Percentiles rank a stretch among this genome's conserved stretches.
phyloP scores from a whole-genome alignment of 225 moss, liverwort and hornwort genomes.

The Takakia lepidozioides region DNA sequence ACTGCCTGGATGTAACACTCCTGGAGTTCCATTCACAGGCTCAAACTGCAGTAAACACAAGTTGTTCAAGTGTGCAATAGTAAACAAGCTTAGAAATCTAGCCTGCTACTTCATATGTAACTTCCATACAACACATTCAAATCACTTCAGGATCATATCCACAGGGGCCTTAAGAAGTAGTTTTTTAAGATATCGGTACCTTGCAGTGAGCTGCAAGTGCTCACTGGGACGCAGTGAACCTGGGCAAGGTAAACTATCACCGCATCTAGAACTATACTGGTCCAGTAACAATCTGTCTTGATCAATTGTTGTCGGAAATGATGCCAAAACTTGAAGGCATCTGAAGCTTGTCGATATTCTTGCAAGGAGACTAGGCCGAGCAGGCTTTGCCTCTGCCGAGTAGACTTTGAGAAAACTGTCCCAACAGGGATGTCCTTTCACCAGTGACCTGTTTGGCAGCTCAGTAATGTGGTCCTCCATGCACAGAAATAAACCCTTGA shows the following conservation, averaged over 20 bases:
- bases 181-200: slow-evolving; percentile 74
- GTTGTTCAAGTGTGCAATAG: too few species aligned
- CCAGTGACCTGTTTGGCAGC: slow-evolving; percentile 26
- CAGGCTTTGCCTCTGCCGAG: slow-evolving; percentile 20
- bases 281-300: slow-evolving; percentile 50
- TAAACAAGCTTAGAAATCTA: too few species aligned
- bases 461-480: slow-evolving; percentile 33
- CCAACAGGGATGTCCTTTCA: slow-evolving; percentile 55
- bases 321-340: slow-evolving; percentile 60
- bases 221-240: slow-evolving; percentile 17
- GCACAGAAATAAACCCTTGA: slow-evolving; percentile 58
- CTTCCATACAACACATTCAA: neutral
- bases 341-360: slow-evolving; percentile 66
- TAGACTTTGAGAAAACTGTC: slow-evolving; percentile 28
- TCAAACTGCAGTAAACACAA: too few species aligned
- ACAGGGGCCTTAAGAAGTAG: slow-evolving; percentile 48
- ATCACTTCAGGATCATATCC: slow-evolving; percentile 22
- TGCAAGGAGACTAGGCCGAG: slow-evolving; percentile 40
- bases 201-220: slow-evolving; percentile 48
- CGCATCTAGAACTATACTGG: slow-evolving; percentile 9
- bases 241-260: slow-evolving; percentile 22
- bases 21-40: too few species aligned
- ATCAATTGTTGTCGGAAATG: slow-evolving; percentile 62
- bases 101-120: too few species aligned
- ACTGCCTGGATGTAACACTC: too few species aligned